Evolutionary conservation across 2,329 filamentous ascomycete genomes (phyloP), one percentile per base, ranked within the genome.

Genomic region (Talaromyces rugulosus): DNA sequence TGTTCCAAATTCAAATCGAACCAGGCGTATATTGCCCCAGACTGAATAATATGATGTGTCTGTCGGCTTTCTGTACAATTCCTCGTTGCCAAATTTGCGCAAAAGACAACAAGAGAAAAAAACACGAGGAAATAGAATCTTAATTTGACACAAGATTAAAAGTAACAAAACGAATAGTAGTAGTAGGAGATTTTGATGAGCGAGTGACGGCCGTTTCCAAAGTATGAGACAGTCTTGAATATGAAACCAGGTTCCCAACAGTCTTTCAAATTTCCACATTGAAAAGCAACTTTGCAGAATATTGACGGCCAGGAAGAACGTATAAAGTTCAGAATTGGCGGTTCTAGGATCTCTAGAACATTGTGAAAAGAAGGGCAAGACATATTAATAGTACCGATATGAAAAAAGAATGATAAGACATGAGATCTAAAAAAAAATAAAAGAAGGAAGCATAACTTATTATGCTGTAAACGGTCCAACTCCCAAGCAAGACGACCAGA

Each of bases 131-230:
- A 30, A 30, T 18, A 31, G 11, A 36, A 34, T 18, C 54, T 40
- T 27, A n/a, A 33, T 31, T 31, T 18, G 33, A 36, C 23, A 56
- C 23, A 56, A 56, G n/a, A 36, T 44, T 31, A 28, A 36, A 33
- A 40, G 6, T 53, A 53, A 53, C 50, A 31, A 42, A 56, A 56
- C 31, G 33, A 40, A 36, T 47, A 56, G 53, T 18, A 56, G 12
- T 31, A 42, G 12, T 31, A 56, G 31, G 54, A 56, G 54, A 40
- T 36, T 18, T 47, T 47, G 14, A 16, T 55, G 58, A 55, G 42
- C 55, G 36, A 50, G 28, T 58, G 61, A 59, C 61, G 61, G 57
- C 56, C 61, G 61, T 62, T 59, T 53, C 14, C 30, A 53, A 31
- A 16, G 23, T 53, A 3, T 6, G 27, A 31, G 31, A 56, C 54